phyloP scores from a whole-genome alignment of 2,329 filamentous ascomycete species.

The Coniochaeta hoffmannii region DNA sequence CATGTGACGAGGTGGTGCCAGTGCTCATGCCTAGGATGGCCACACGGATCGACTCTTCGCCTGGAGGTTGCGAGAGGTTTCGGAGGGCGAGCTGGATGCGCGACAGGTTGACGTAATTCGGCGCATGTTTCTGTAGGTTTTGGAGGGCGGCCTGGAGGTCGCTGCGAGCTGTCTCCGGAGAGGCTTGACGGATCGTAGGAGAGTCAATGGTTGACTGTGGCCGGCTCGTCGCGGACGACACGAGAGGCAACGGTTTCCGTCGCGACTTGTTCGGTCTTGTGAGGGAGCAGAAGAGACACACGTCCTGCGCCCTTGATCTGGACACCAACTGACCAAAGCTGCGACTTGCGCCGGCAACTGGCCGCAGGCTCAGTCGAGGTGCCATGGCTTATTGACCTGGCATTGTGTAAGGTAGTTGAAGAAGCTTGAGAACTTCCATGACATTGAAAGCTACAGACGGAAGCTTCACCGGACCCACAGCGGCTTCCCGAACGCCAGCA shows the following conservation, averaged over 20 bases:
- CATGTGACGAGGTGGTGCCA: slow-evolving; percentile 25
- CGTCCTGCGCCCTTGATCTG: slow-evolving; percentile 6
- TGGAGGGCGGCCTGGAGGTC: slow-evolving; percentile 54
- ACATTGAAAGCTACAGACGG: not conserved
- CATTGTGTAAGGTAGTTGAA: not conserved
- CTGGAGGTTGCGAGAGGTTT: slow-evolving; percentile 49
- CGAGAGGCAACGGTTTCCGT: not conserved
- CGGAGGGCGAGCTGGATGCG: slow-evolving; percentile 64
- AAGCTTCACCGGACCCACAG: slow-evolving; percentile 2
- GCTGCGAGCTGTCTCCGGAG: slow-evolving; percentile 26
- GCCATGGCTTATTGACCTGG: slow-evolving; percentile 16
- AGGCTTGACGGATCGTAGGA: not conserved
- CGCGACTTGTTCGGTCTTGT: slow-evolving; percentile 6
- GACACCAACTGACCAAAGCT: slow-evolving; percentile 2
- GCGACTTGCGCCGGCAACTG: slow-evolving; percentile 13
- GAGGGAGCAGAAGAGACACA: slow-evolving; percentile 25
- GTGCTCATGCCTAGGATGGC: slow-evolving; percentile 45
- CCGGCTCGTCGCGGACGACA: slow-evolving; percentile 8
- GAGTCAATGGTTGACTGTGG: slow-evolving; percentile 15
- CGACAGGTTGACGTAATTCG: slow-evolving; percentile 58
- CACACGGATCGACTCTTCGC: slow-evolving; percentile 50
- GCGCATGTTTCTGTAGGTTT: slow-evolving; percentile 53
- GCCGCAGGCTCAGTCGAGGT: slow-evolving; percentile 20
- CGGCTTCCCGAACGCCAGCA: not conserved
- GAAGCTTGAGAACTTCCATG: not conserved